phyloP scores from a whole-genome alignment of 208 protist genomes.

The Willaertia magna region DNA sequence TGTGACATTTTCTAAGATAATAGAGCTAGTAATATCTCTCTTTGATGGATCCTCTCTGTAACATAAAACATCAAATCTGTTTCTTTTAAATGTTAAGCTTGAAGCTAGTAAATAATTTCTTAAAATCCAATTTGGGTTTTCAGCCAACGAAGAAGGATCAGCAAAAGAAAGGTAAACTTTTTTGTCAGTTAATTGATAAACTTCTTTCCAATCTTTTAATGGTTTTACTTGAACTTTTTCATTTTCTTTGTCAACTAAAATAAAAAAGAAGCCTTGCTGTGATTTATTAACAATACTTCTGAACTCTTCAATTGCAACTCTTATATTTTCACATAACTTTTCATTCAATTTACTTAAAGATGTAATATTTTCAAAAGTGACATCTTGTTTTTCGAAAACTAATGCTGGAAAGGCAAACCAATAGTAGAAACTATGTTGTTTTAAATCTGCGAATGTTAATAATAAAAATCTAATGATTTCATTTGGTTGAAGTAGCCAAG shows the following conservation, averaged over 20 bases:
- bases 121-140: conserved; percentile 44
- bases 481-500: conserved; percentile 30
- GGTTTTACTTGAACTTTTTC: background rate
- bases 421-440: conserved; percentile 62
- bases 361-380: background rate
- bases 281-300: background rate
- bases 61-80: conserved; percentile 22
- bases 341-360: background rate
- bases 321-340: background rate
- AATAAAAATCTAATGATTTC: conserved; percentile 48
- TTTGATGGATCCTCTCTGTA: background rate
- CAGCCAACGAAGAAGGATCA: conserved; percentile 29
- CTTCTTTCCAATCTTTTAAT: background rate
- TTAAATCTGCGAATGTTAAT: conserved; percentile 62
- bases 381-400: background rate
- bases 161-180: conserved; percentile 27
- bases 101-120: conserved; percentile 41
- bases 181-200: background rate
- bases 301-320: background rate
- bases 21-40: background rate
- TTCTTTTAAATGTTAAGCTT: background rate
- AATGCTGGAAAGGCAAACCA: conserved; percentile 61
- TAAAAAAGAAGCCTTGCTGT: background rate
- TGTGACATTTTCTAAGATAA: background rate
- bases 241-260: background rate